Evolutionary conservation across 1,139 yeast genomes (phyloP).

Genomic region (Meyerozyma smithsonii): DNA sequence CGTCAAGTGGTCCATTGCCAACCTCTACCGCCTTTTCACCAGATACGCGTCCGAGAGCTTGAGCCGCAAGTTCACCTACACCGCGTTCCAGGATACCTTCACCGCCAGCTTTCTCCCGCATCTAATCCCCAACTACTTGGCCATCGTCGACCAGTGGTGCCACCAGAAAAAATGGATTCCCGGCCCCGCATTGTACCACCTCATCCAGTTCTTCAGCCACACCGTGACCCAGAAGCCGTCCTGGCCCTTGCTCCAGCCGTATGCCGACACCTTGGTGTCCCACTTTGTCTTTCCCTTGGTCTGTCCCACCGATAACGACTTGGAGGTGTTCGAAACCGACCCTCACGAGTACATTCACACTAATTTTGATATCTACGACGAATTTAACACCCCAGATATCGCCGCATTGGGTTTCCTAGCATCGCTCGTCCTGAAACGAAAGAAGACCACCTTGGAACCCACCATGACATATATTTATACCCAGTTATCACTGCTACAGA

Average conservation of each 20-base stretch:
- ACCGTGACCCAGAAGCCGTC: conserved; percentile 62
- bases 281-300: conserved; percentile 78
- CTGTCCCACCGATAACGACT: conserved; percentile 62
- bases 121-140: conserved; percentile 57
- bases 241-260: conserved; percentile 71
- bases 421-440: conserved; percentile 64
- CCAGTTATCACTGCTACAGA: conserved; percentile 39
- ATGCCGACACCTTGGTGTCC: conserved; percentile 57
- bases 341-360: conserved; percentile 89
- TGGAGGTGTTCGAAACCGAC: conserved; percentile 80
- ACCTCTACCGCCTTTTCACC: conserved; percentile 66
- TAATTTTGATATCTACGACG: conserved; percentile 64
- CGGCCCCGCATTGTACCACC: conserved; percentile 57
- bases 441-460: conserved; percentile 55
- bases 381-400: conserved; percentile 56
- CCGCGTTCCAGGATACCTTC: conserved; percentile 45
- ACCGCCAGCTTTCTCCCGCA: conserved; percentile 65
- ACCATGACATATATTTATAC: conserved; percentile 63
- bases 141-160: conserved; percentile 73
- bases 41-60: conserved; percentile 60
- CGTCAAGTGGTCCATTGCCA: conserved; percentile 89
- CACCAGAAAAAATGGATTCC: conserved; percentile 63
- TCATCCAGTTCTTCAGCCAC: conserved; percentile 68
- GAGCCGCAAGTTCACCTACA: conserved; percentile 47
- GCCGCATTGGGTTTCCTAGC: conserved; percentile 62